Conservation (phyloP, 495 filamentous ascomycete species). For the Podospora bellae-mahoneyi region DNA sequence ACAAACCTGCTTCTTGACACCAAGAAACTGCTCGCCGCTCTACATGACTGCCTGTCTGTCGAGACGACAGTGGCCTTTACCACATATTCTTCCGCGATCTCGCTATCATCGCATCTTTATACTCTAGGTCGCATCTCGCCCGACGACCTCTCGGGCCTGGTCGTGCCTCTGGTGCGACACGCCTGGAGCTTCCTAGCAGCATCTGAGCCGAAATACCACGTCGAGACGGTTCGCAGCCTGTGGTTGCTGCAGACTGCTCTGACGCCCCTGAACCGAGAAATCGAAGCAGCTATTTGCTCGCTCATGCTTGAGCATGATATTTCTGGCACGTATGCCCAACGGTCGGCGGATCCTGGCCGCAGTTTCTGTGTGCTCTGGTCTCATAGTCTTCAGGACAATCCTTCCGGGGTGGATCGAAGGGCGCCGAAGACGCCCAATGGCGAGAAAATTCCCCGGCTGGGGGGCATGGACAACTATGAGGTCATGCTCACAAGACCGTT, state of each 20-base stretch:
- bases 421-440: constrained; percentile 48
- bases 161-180: constrained; percentile 62
- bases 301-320: constrained; percentile 60
- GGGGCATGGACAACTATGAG: constrained; percentile 54
- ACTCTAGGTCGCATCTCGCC: constrained; percentile 54
- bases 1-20: constrained; percentile 52
- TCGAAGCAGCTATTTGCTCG: constrained; percentile 77
- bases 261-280: constrained; percentile 47
- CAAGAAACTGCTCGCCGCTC: constrained; percentile 52
- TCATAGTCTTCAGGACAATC: constrained; percentile 66
- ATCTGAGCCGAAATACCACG: constrained; percentile 81
- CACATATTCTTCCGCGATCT: constrained; percentile 59
- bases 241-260: constrained; percentile 74
- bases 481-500: constrained; percentile 78
- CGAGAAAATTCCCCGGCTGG: constrained; percentile 45
- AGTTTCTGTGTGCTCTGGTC: constrained; percentile 75
- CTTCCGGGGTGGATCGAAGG: constrained; percentile 43
- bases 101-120: constrained; percentile 60
- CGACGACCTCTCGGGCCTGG: constrained; percentile 59
- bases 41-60: constrained; percentile 45
- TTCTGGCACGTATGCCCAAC: constrained; percentile 49
- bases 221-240: constrained; percentile 81
- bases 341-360: constrained; percentile 54
- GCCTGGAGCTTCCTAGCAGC: constrained; percentile 80
- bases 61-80: constrained; percentile 40